phyloP scores from a whole-genome alignment of 129 eudicot genomes.

The Deinandra increscens region DNA sequence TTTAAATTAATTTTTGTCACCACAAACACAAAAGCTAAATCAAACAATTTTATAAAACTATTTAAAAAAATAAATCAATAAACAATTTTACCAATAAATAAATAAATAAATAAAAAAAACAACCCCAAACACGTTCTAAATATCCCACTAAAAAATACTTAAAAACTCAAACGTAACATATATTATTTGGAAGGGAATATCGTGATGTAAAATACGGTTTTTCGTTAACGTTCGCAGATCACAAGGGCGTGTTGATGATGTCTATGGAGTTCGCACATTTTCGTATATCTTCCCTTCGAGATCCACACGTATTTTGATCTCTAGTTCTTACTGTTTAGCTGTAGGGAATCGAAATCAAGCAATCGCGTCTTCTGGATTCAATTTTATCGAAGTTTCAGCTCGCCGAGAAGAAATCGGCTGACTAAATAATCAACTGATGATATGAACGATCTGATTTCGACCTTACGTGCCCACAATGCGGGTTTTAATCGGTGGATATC shows the following conservation, averaged over 20 bases:
- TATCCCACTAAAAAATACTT: no score
- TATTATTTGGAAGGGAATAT: no score
- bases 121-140: no score
- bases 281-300: slow-evolving; percentile 29
- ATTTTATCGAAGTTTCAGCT: slow-evolving; percentile 10
- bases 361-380: slow-evolving; percentile 5
- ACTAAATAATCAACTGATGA: slow-evolving; percentile 23
- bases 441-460: slow-evolving; percentile 32
- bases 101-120: no score
- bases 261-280: slow-evolving; percentile 23
- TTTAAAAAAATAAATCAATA: no score
- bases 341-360: slow-evolving; percentile 2
- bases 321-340: neutral
- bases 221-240: neutral
- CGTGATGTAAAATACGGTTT: neutral
- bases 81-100: no score
- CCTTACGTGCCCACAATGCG: slow-evolving; percentile 47
- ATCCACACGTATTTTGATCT: slow-evolving; percentile 14
- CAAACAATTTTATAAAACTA: no score
- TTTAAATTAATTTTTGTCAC: no score
- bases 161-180: no score
- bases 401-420: slow-evolving; percentile 9
- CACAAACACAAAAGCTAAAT: no score
- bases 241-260: slow-evolving; percentile 6
- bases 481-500: slow-evolving; percentile 49